Evolutionary conservation across 2,329 filamentous ascomycete genomes (phyloP).

Genomic region (Calycina herbarum): DNA sequence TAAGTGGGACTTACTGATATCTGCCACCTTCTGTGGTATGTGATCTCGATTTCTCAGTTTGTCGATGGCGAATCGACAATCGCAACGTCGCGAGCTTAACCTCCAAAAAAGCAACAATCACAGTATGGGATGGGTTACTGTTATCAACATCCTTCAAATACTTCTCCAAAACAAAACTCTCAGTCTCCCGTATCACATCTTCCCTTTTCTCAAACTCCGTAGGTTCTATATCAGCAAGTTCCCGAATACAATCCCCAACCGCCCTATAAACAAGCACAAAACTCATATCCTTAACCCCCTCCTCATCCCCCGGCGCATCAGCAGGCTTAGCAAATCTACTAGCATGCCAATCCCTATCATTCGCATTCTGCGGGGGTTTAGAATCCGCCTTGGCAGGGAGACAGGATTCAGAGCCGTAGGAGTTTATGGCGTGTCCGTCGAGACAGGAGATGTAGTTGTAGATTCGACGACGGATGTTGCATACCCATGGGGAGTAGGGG

Average conservation of each 20-base stretch:
- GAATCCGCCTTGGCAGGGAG: conserved; percentile 24
- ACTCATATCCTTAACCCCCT: conserved; percentile 25
- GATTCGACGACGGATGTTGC: conserved; percentile 22
- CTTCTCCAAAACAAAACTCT: conserved; percentile 18
- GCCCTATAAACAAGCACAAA: conserved; percentile 22
- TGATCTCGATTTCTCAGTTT: conserved; percentile 8
- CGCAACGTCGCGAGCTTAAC: conserved; percentile 19
- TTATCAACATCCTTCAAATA: conserved; percentile 19
- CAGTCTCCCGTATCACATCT: conserved; percentile 7
- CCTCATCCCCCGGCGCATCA: conserved; percentile 17
- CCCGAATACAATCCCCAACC: conserved; percentile 19
- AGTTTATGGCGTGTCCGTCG: conserved; percentile 23
- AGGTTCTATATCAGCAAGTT: conserved; percentile 12
- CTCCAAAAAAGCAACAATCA: conserved; percentile 22
- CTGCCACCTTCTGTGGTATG: conserved; percentile 8
- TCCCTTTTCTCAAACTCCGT: conserved; percentile 17
- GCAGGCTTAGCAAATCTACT: conserved; percentile 28
- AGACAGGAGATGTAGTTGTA: conserved; percentile 26
- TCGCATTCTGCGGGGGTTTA: conserved; percentile 24
- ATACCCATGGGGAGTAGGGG: conserved; percentile 28
- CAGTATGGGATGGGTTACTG: conserved; percentile 16
- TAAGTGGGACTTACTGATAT: conserved; percentile 12
- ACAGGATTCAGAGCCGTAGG: conserved; percentile 26
- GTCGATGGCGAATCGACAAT: conserved; percentile 16
- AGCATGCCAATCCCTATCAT: conserved; percentile 29